A percentile compares a stretch with the other conserved stretches of the same genome.
Evolutionary conservation across 345 rosid species (phyloP).

Genomic region (Arabis hirsuta): DNA sequence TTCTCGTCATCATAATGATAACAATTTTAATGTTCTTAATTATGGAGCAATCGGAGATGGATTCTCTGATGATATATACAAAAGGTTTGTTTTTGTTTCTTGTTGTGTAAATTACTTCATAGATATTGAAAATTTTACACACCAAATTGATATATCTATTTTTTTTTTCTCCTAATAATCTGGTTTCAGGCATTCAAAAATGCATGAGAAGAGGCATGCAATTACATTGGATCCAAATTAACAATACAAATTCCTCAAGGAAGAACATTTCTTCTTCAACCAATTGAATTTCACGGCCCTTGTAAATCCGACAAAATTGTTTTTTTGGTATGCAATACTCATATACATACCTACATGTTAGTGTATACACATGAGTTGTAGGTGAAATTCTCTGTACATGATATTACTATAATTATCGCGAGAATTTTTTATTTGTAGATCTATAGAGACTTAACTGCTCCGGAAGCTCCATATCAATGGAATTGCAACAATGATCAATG

Average conservation of each 20-base stretch:
- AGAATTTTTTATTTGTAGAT: slow-evolving; percentile 31
- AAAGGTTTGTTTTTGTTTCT: slow-evolving; percentile 26
- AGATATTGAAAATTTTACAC: not conserved
- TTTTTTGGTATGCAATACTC: slow-evolving; percentile 36
- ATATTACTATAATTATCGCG: not conserved
- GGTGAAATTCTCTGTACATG: not conserved
- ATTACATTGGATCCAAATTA: slow-evolving; percentile 19
- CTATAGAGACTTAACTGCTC: slow-evolving; percentile 48
- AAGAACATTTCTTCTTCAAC: slow-evolving; percentile 45
- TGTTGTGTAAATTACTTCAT: not conserved
- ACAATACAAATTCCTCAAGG: slow-evolving; percentile 43
- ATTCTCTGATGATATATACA: slow-evolving; percentile 43
- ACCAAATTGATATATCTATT: not conserved
- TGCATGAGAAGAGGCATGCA: slow-evolving; percentile 52
- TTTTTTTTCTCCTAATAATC: not conserved
- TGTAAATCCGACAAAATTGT: slow-evolving; percentile 43
- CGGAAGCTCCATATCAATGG: slow-evolving; percentile 49
- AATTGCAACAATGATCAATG: slow-evolving; percentile 28
- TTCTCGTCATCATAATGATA: not conserved
- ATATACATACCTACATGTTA: not conserved
- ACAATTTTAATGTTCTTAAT: slow-evolving; percentile 36
- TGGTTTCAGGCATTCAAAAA: slow-evolving; percentile 46
- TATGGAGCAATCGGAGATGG: slow-evolving; percentile 53
- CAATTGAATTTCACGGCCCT: slow-evolving; percentile 45
- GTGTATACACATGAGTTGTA: too few relatives aligned